A percentile compares a stretch with the other conserved stretches of the same genome.
phyloP scores from a whole-genome alignment of 805 yeast genomes.

The Metschnikowia hibisci region DNA sequence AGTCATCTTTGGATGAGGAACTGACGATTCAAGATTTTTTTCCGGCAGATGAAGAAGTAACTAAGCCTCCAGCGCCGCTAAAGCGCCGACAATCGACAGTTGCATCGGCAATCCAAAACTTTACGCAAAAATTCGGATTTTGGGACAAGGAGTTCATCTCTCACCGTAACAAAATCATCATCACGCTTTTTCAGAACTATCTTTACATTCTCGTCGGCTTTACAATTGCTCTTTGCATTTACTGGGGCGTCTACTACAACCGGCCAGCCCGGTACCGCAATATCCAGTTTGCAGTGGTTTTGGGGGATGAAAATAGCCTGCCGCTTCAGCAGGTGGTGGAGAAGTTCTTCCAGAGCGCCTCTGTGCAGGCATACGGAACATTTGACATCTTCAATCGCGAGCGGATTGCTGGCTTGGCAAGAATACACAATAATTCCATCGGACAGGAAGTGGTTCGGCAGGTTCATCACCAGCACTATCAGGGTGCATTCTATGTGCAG shows the following conservation, averaged over 20 bases:
- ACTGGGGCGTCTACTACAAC: constrained; percentile 31
- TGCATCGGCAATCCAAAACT: constrained; percentile 19
- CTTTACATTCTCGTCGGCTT: constrained; percentile 22
- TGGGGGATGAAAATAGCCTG: constrained; percentile 19
- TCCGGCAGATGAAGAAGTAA: neutral
- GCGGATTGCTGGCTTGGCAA: constrained; percentile 19
- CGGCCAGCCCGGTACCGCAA: constrained; percentile 20
- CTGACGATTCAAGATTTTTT: neutral
- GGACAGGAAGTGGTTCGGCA: constrained; percentile 26
- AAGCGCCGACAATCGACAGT: constrained; percentile 20
- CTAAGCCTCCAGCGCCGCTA: neutral
- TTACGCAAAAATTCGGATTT: constrained; percentile 21
- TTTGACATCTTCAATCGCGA: constrained; percentile 23
- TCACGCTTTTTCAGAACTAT: constrained; percentile 25
- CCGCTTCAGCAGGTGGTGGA: constrained; percentile 13
- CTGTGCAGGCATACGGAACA: constrained; percentile 21
- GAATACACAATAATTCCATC: constrained; percentile 20
- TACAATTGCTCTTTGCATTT: constrained; percentile 23
- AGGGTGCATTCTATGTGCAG: constrained; percentile 28
- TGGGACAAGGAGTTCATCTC: constrained; percentile 29
- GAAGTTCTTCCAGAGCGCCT: constrained; percentile 20
- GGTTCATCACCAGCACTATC: constrained; percentile 30
- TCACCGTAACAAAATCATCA: constrained; percentile 20
- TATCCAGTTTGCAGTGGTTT: constrained; percentile 24
- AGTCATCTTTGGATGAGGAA: neutral